Evolutionary conservation across 345 rosid genomes (phyloP), one percentile per base, ranked within the genome.

Genomic region (Linum tenue): DNA sequence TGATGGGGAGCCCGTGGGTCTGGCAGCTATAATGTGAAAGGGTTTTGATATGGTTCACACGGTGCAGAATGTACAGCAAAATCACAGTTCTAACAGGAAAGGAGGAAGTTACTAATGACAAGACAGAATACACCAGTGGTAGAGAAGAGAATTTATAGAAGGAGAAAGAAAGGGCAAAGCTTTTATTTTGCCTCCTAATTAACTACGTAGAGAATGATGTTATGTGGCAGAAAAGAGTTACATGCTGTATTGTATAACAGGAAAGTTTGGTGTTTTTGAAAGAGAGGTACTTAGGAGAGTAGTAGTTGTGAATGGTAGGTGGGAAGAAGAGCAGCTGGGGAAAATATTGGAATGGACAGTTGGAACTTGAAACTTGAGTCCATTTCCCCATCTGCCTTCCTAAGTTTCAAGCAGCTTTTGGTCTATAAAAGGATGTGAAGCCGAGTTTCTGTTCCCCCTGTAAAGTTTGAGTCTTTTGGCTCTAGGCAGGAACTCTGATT

Each of bases 1-100:
- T 4, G 96, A 86, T 42, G 85, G 85, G 56, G 88, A 83, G 39
- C 41, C 74, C 2, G 6, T 87, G 3, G 95, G 92, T 38, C 78
- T 92, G 85, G 90, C 92, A 8, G 84, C 83, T 67, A 82, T 87
- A 68, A 68, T 81, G 77, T 89, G 86, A 85, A 14, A 56, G 50
- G 58, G 9, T 56, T 60, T 62, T 44, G 11, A 12, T 8, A 9
- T 38, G 12, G 43, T 43, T 64, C 70, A 63, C 14, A 64, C 56
- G 31, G 43, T 41, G 53, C 53, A 48, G 8, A 73, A 74, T 66
- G 58, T 58, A 72, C 60, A 58, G 41, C n/a, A n/a, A 40, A 39
- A 63, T 56, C 48, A 56, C 65, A 56, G 40, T 61, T 55, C 14
- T 42, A 35, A 10, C 43, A 58, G 17, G 36, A 61, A 43, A 37